Percentiles rank a stretch among this genome's conserved stretches.
phyloP scores from a whole-genome alignment of 768 basidiomycete genomes.

The Inosperma sp. region DNA sequence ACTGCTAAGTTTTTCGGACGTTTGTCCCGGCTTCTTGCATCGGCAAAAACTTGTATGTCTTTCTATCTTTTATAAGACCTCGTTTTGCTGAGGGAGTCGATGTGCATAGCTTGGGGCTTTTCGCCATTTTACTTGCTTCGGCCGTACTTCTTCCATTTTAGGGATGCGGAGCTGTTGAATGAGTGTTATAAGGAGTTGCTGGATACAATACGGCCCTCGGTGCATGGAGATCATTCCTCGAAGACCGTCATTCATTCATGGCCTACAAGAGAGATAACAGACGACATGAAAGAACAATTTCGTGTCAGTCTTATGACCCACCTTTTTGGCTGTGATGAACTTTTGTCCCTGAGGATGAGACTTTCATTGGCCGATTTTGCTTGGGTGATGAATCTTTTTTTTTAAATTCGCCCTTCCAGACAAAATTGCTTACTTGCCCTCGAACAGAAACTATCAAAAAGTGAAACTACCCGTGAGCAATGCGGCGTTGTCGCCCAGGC shows the following conservation, averaged over 20 bases:
- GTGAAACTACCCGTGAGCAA: constrained; percentile 24
- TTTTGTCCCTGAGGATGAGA: constrained; percentile 52
- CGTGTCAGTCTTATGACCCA: constrained; percentile 48
- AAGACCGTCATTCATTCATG: constrained; percentile 29
- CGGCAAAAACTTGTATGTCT: neutral
- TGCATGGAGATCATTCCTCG: constrained; percentile 31
- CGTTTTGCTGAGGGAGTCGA: neutral
- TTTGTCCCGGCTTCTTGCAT: constrained; percentile 9
- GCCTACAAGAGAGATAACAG: constrained; percentile 21
- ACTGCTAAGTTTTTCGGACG: neutral
- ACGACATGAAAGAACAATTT: constrained; percentile 42
- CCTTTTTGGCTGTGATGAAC: constrained; percentile 57
- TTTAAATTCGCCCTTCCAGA: neutral
- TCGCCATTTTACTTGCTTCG: constrained; percentile 50
- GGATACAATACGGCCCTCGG: constrained; percentile 35
- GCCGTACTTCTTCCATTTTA: constrained; percentile 45
- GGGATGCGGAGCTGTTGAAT: constrained; percentile 24
- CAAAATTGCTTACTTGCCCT: neutral
- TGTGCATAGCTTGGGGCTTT: constrained; percentile 26
- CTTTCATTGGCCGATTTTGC: constrained; percentile 49
- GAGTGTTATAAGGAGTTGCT: constrained; percentile 33
- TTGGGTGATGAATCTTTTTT: constrained; percentile 34
- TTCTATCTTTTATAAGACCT: neutral
- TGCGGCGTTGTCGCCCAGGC: constrained; percentile 51
- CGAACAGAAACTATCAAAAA: constrained; percentile 2